Percentiles rank a stretch among this genome's conserved stretches.
Conservation (phyloP, 257 asterid species). For the Plectranthus barbatus region DNA sequence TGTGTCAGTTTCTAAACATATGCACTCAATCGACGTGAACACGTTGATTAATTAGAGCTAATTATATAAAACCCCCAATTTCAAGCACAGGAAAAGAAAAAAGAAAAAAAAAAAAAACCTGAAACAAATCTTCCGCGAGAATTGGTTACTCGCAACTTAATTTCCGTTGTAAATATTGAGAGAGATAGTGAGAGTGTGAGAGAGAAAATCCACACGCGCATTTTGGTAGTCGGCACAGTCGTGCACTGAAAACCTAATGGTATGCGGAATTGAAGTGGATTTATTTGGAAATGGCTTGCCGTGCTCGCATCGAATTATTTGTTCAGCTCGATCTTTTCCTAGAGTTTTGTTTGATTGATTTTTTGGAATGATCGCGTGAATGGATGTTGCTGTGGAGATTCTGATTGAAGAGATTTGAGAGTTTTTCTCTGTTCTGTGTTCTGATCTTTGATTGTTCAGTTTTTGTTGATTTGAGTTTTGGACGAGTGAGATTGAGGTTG, state of each 20-base stretch:
- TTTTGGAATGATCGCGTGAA: constrained; percentile 24
- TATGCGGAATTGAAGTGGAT: constrained; percentile 9
- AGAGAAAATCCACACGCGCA: not conserved
- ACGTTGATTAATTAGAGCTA: constrained; percentile 10
- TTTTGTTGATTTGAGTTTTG: constrained; percentile 6
- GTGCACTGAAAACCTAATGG: constrained; percentile 22
- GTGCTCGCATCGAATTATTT: constrained; percentile 8
- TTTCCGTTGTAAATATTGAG: constrained; percentile 2
- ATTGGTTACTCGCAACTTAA: constrained; percentile 1
- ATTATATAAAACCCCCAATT: not conserved
- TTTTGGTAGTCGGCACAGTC: constrained; percentile 11
- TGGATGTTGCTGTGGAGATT: constrained; percentile 14
- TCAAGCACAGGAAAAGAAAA: no score
- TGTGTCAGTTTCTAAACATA: constrained; percentile 14
- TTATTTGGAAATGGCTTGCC: constrained; percentile 11
- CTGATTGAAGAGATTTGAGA: constrained; percentile 1
- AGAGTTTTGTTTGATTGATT: not conserved
- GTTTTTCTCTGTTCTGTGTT: not conserved
- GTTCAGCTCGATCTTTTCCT: not conserved
- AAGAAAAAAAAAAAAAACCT: not conserved
- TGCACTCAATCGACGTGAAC: constrained; percentile 1
- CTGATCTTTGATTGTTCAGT: not conserved
- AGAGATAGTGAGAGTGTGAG: constrained; percentile 11
- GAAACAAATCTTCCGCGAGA: constrained; percentile 11
- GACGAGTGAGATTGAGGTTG: constrained; percentile 19